Conservation (phyloP, 805 yeast genomes). For the Candida maltosa region DNA sequence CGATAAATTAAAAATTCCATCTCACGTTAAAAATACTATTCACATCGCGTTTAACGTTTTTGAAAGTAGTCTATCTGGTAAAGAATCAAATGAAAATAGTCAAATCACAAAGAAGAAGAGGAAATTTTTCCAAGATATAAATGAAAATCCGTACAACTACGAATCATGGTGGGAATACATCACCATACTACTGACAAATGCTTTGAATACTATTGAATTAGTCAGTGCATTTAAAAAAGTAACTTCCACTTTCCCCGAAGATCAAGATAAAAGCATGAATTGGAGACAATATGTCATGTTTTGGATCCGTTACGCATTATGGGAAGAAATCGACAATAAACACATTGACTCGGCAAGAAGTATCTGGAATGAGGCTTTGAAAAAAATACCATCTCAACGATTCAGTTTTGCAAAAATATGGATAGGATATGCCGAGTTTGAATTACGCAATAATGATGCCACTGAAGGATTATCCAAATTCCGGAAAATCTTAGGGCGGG, state of each 20-base stretch:
- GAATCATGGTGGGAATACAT: constrained; percentile 84
- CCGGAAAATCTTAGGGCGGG: constrained; percentile 66
- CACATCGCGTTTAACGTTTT: constrained; percentile 45
- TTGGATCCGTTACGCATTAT: constrained; percentile 65
- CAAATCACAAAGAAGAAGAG: constrained; percentile 52
- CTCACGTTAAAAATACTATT: constrained; percentile 32
- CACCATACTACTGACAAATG: constrained; percentile 26
- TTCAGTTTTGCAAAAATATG: constrained; percentile 75
- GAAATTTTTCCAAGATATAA: constrained; percentile 49
- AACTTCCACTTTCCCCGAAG: constrained; percentile 33
- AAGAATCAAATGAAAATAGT: constrained; percentile 49
- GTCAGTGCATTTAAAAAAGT: constrained; percentile 41
- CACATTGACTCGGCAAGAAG: constrained; percentile 46
- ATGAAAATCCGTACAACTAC: constrained; percentile 51
- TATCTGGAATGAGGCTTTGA: constrained; percentile 49
- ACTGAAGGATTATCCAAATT: constrained; percentile 43
- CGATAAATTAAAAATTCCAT: constrained; percentile 18
- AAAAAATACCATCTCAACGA: constrained; percentile 50
- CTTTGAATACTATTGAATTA: neutral
- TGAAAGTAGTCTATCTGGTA: constrained; percentile 63
- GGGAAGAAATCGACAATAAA: constrained; percentile 50
- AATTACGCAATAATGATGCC: constrained; percentile 51
- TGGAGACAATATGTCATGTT: constrained; percentile 74
- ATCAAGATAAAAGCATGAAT: constrained; percentile 21
- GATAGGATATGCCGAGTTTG: constrained; percentile 69